A percentile compares a stretch with the other conserved stretches of the same genome.
Evolutionary conservation across 257 asterid species (phyloP).

Genomic region (Phtheirospermum japonicum): DNA sequence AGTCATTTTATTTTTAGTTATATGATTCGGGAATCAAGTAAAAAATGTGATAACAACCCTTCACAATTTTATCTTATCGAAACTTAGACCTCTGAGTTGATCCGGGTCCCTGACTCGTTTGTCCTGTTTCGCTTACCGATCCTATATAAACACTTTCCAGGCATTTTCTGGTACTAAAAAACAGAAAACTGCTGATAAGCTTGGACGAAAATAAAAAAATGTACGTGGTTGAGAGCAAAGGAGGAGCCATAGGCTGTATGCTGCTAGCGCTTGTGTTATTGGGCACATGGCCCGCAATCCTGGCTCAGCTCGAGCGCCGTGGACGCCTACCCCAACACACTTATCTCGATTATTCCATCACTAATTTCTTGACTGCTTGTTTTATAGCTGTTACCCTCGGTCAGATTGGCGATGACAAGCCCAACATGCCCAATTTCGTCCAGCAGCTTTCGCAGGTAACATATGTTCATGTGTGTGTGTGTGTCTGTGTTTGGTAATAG

Average conservation of each 20-base stretch:
- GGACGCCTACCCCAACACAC: conserved; percentile 62
- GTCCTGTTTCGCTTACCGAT: background rate
- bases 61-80: too few relatives aligned
- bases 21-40: too few relatives aligned
- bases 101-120: background rate
- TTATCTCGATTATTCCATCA: conserved; percentile 45
- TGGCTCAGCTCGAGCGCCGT: conserved; percentile 44
- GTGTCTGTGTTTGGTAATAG: too few relatives aligned
- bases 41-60: too few relatives aligned
- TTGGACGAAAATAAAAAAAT: conserved; percentile 20
- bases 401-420: conserved; percentile 38
- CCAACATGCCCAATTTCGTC: conserved; percentile 38
- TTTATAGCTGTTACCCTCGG: conserved; percentile 45
- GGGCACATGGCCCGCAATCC: conserved; percentile 60
- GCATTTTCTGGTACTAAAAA: background rate
- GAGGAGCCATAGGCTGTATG: conserved; percentile 55
- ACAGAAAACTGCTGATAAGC: background rate
- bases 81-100: too few relatives aligned
- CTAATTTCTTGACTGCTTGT: conserved; percentile 40
- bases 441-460: conserved; percentile 42
- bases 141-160: conserved; percentile 3
- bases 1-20: too few relatives aligned
- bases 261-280: conserved; percentile 40
- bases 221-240: conserved; percentile 54
- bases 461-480: too few relatives aligned